Conservation (phyloP, 2,329 filamentous ascomycete genomes). For the Monilinia fructigena region DNA sequence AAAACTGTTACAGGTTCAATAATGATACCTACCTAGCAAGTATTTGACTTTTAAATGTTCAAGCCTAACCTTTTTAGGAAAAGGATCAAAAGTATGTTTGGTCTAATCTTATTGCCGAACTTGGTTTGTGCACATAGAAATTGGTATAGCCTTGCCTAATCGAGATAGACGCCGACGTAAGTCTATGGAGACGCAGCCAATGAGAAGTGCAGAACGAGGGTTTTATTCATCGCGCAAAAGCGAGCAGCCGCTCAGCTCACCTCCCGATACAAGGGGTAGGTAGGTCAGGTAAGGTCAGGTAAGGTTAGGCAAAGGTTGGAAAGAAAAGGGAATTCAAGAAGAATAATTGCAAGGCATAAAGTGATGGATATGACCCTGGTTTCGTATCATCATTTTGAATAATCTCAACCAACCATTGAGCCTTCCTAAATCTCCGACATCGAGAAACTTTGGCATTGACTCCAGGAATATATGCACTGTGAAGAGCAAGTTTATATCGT, state of each 20-base stretch:
- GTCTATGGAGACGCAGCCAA: constrained; percentile 34
- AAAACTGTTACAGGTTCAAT: not conserved
- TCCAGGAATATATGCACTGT: not conserved
- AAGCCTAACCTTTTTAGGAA: not conserved
- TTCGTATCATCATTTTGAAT: not conserved
- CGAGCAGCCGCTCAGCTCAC: constrained; percentile 36
- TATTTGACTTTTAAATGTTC: not conserved
- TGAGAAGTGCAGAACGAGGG: constrained; percentile 33
- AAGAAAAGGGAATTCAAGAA: too few relatives aligned
- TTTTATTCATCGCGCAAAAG: constrained; percentile 29
- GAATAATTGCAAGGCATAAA: not conserved
- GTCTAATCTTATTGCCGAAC: constrained; percentile 13
- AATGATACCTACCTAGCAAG: not conserved
- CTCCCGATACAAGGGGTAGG: not conserved
- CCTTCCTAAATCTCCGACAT: not conserved
- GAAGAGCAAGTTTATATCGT: not conserved
- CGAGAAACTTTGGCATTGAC: not conserved
- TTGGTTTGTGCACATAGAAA: constrained; percentile 26
- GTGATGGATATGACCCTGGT: not conserved
- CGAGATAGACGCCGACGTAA: constrained; percentile 39
- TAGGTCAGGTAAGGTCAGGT: too few relatives aligned
- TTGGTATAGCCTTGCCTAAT: constrained; percentile 37
- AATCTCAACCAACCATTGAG: not conserved
- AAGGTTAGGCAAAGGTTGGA: too few relatives aligned
- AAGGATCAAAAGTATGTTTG: not conserved